Percentiles rank a stretch among this genome's conserved stretches.
Conservation (phyloP, 805 yeast genomes). For the Alloascoidea africana region DNA sequence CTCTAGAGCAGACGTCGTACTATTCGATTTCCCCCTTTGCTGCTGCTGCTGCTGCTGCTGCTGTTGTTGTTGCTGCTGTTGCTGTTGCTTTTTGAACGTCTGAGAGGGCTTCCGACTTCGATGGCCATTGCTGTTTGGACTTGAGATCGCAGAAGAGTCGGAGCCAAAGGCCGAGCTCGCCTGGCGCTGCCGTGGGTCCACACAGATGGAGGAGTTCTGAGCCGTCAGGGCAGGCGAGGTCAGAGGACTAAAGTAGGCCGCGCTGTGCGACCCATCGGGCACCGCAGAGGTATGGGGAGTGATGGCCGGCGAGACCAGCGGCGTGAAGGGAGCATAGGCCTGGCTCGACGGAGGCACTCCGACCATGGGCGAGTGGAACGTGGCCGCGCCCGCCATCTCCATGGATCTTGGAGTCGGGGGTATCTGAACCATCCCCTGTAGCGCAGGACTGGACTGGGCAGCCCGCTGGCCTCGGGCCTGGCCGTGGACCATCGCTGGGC, state of each 20-base stretch:
- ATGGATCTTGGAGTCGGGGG: too few species aligned
- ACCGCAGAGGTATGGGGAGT: constrained; percentile 27
- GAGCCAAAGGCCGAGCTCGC: neutral
- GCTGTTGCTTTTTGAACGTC: neutral
- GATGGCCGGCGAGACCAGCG: constrained; percentile 62
- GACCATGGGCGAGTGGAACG: too few species aligned
- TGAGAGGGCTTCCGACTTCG: neutral
- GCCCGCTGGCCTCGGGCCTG: too few species aligned
- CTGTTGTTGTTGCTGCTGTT: neutral
- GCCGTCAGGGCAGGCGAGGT: constrained; percentile 12
- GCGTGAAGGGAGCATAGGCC: constrained; percentile 59
- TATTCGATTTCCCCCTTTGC: neutral
- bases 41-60: neutral
- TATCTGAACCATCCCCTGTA: too few species aligned
- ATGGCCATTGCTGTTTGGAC: neutral
- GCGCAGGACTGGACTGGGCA: too few species aligned
- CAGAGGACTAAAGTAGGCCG: constrained; percentile 10
- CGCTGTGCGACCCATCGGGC: constrained; percentile 7
- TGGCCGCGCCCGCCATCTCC: too few species aligned
- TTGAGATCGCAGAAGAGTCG: neutral
- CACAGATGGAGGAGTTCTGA: constrained; percentile 3
- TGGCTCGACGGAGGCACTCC: too few species aligned
- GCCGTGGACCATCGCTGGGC: too few species aligned
- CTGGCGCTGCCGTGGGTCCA: too few species aligned
- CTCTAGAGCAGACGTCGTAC: neutral